phyloP scores from a whole-genome alignment of 2,329 filamentous ascomycete species.

The Pestalotiopsis sp. region DNA sequence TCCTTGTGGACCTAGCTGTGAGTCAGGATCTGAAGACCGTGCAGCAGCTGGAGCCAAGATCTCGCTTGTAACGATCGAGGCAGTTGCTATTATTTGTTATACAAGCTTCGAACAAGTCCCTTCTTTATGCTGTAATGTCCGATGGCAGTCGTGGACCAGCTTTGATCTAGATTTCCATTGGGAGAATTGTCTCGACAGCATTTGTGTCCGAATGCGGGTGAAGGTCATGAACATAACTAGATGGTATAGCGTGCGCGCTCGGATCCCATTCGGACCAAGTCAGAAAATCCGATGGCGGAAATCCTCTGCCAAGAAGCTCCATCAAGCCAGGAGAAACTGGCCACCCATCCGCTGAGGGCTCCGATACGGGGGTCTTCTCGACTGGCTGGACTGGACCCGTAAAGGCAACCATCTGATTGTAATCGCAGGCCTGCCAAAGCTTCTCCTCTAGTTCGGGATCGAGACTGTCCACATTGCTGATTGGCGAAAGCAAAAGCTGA shows the following conservation, averaged over 20 bases:
- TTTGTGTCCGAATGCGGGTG: not conserved
- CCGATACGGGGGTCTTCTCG: not conserved
- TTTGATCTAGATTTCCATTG: not conserved
- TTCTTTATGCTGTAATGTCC: not conserved
- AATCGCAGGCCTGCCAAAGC: not conserved
- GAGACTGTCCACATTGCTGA: not conserved
- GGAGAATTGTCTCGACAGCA: not conserved
- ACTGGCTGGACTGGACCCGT: not conserved
- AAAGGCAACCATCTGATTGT: not conserved
- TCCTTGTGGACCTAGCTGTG: conserved; percentile 20
- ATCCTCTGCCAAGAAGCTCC: not conserved
- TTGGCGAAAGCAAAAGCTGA: not conserved
- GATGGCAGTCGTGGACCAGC: not conserved
- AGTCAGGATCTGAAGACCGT: conserved; percentile 3
- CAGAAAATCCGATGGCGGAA: not conserved
- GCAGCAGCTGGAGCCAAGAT: not conserved
- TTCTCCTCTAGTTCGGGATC: not conserved
- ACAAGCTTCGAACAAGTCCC: not conserved
- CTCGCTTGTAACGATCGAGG: not conserved
- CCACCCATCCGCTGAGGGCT: not conserved
- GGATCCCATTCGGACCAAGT: not conserved
- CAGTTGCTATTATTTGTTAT: not conserved
- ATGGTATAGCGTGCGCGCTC: not conserved
- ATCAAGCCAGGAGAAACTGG: not conserved
- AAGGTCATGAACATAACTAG: not conserved